A percentile compares a stretch with the other conserved stretches of the same genome.
phyloP scores from a whole-genome alignment of 1,284 basidiomycete genomes.

The Cryptococcus neoformans region DNA sequence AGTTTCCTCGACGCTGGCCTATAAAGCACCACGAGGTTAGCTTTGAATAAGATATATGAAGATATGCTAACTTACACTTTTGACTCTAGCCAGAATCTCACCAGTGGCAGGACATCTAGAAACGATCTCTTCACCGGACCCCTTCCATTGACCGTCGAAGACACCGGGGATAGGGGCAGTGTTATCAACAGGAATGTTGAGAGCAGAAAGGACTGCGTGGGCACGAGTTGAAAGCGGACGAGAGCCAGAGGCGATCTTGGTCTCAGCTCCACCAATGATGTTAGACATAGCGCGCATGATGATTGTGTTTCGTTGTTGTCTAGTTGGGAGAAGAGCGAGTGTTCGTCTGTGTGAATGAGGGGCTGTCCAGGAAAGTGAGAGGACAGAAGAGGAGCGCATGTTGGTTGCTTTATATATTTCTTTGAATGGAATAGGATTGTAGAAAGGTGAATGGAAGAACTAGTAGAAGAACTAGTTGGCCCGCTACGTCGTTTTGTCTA shows the following conservation, averaged over 20 bases:
- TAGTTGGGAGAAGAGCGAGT: background rate
- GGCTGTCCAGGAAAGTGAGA: too few species aligned
- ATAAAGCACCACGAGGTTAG: background rate
- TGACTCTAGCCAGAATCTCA: conserved; percentile 36
- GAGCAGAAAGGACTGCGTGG: conserved; percentile 28
- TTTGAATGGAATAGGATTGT: background rate
- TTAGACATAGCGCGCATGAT: background rate
- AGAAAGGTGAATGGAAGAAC: background rate
- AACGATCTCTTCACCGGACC: conserved; percentile 31
- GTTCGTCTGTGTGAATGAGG: background rate
- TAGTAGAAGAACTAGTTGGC: too few species aligned
- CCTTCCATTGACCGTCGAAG: conserved; percentile 43
- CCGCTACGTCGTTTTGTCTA: too few species aligned
- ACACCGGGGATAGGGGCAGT: conserved; percentile 28
- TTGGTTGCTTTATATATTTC: background rate
- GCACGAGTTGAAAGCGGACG: conserved; percentile 32
- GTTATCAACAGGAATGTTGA: conserved; percentile 30
- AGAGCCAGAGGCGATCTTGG: background rate
- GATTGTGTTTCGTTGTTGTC: background rate
- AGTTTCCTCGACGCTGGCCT: conserved; percentile 33
- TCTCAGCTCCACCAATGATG: background rate
- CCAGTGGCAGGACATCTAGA: conserved; percentile 44
- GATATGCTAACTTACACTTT: conserved; percentile 23
- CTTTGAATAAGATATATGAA: background rate
- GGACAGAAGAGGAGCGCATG: background rate